Evolutionary conservation across 2,329 filamentous ascomycete species (phyloP).

Genomic region (Monosporascus sp.): DNA sequence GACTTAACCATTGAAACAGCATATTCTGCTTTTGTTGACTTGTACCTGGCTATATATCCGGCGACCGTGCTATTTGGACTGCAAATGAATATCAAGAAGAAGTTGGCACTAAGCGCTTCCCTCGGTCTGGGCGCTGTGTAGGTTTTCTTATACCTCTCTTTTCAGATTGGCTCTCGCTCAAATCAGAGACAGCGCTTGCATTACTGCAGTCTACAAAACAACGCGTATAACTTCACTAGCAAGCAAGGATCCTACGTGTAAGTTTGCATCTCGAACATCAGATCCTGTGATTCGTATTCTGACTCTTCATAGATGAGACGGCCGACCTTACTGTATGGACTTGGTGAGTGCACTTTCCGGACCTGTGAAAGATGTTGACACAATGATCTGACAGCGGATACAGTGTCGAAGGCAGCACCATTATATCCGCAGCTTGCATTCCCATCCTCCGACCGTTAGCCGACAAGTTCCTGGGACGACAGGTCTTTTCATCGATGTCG

Average conservation of each 20-base stretch:
- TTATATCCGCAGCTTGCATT: slow-evolving; percentile 26
- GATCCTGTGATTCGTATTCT: slow-evolving; percentile 6
- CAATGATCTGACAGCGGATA: neutral
- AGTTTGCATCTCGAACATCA: slow-evolving; percentile 7
- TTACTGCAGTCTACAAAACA: slow-evolving; percentile 13
- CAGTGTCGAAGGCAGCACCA: slow-evolving; percentile 23
- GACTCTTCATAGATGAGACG: no score
- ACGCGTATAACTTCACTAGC: slow-evolving; percentile 8
- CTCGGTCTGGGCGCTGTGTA: slow-evolving; percentile 23
- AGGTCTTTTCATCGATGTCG: no score
- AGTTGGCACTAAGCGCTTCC: slow-evolving; percentile 16
- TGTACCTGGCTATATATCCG: slow-evolving; percentile 22
- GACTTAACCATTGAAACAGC: slow-evolving; percentile 3
- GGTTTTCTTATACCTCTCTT: slow-evolving; percentile 1
- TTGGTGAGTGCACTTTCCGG: slow-evolving; percentile 6
- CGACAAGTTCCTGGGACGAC: slow-evolving; percentile 6
- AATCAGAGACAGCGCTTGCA: slow-evolving; percentile 4
- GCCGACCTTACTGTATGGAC: slow-evolving; percentile 6
- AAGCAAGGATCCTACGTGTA: slow-evolving; percentile 10
- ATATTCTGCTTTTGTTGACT: slow-evolving; percentile 18
- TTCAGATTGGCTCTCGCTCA: neutral
- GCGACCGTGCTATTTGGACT: slow-evolving; percentile 15
- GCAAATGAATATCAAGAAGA: slow-evolving; percentile 19
- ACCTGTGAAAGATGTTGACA: neutral
- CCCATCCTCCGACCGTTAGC: slow-evolving; percentile 23